A percentile compares a stretch with the other conserved stretches of the same genome.
phyloP scores from a whole-genome alignment of 2,329 filamentous ascomycete species.

The Thyridium curvatum region DNA sequence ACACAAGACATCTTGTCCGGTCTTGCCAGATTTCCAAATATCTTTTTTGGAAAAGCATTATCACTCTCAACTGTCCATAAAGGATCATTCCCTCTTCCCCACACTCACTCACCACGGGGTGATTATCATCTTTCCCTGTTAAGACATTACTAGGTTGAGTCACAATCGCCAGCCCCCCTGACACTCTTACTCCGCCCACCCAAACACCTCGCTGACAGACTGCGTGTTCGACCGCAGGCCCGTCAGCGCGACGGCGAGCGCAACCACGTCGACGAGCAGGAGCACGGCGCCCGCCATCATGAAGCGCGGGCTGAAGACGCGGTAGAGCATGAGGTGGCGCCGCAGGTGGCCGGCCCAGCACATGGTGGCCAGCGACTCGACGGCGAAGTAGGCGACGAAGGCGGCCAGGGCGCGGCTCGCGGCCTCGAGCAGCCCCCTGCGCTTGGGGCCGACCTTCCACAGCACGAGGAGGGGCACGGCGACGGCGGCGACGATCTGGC shows the following conservation, averaged over 20 bases:
- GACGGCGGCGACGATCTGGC: constrained; percentile 76
- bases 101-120: too few species aligned
- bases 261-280: constrained; percentile 70
- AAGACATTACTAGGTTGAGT: too few species aligned
- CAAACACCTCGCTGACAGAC: constrained; percentile 83
- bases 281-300: constrained; percentile 72
- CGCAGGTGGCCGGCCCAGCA: constrained; percentile 84
- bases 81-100: too few species aligned
- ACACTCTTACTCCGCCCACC: constrained; percentile 49
- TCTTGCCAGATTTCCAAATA: too few species aligned
- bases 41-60: too few species aligned
- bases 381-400: constrained; percentile 76
- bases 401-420: constrained; percentile 66
- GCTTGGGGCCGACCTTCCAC: constrained; percentile 83
- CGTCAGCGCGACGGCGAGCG: constrained; percentile 62
- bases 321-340: constrained; percentile 91
- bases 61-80: too few species aligned
- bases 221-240: constrained; percentile 71
- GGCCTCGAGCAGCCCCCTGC: constrained; percentile 63
- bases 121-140: too few species aligned
- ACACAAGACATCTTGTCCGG: too few species aligned
- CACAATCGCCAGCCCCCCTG: too few species aligned
- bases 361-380: constrained; percentile 78
- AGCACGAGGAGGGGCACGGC: constrained; percentile 75
- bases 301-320: constrained; percentile 87